A percentile compares a stretch with the other conserved stretches of the same genome.
Conservation (phyloP, 2,329 filamentous ascomycete species). For the Truncatella angustata region DNA sequence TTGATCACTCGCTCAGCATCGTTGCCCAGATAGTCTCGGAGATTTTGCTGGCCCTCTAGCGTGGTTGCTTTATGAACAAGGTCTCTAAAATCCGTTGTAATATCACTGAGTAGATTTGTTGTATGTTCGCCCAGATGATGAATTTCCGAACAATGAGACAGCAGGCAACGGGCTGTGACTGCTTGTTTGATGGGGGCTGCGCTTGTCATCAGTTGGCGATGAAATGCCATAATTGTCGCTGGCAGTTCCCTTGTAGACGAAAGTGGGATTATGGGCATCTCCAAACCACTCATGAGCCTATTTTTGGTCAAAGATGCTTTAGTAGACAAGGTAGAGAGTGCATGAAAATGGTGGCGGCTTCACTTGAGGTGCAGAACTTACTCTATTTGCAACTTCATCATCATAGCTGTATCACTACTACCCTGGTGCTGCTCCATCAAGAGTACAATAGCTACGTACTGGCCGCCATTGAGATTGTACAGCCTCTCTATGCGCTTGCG, state of each 20-base stretch:
- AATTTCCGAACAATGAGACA: constrained; percentile 31
- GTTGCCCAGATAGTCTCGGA: constrained; percentile 23
- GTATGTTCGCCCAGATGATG: constrained; percentile 25
- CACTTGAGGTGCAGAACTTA: constrained; percentile 23
- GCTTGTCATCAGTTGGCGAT: constrained; percentile 25
- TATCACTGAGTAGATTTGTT: constrained; percentile 31
- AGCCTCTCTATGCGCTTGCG: constrained; percentile 38
- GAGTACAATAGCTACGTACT: constrained; percentile 42
- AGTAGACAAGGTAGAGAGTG: neutral
- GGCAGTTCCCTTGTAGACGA: constrained; percentile 32
- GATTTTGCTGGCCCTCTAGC: constrained; percentile 18
- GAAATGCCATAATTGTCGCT: constrained; percentile 36
- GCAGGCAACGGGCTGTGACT: constrained; percentile 24
- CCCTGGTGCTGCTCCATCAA: constrained; percentile 34
- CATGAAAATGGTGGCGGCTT: neutral
- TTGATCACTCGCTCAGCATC: constrained; percentile 24
- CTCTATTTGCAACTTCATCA: constrained; percentile 45
- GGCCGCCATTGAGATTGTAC: constrained; percentile 36
- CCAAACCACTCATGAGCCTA: constrained; percentile 32
- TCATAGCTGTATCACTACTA: constrained; percentile 26
- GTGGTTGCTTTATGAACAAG: constrained; percentile 23
- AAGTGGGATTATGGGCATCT: constrained; percentile 43
- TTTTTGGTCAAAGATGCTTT: constrained; percentile 10
- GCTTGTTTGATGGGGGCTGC: constrained; percentile 10
- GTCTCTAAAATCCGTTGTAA: constrained; percentile 27